Evolutionary conservation across 2,329 filamentous ascomycete genomes (phyloP).

Genomic region (Pseudogymnoascus sp.): DNA sequence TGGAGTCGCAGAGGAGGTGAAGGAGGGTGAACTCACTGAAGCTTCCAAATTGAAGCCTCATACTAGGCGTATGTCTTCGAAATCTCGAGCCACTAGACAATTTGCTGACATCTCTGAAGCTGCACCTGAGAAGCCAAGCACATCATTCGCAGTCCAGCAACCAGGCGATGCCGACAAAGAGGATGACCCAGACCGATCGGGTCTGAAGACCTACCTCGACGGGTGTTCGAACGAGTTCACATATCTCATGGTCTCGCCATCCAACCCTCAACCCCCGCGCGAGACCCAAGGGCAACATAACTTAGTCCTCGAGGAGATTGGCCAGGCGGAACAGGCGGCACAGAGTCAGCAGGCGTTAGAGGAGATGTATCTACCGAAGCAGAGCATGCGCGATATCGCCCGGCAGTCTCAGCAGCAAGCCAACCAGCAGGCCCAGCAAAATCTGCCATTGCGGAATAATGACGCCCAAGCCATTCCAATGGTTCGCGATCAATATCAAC

Average conservation of each 20-base stretch:
- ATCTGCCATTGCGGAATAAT: constrained; percentile 28
- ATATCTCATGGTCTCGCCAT: constrained; percentile 59
- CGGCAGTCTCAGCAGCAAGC: constrained; percentile 46
- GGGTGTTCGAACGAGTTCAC: constrained; percentile 58
- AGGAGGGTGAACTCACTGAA: neutral
- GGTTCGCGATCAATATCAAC: constrained; percentile 36
- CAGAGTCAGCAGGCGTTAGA: constrained; percentile 29
- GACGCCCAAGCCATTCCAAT: constrained; percentile 41
- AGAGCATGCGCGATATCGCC: constrained; percentile 19
- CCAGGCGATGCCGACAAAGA: constrained; percentile 31
- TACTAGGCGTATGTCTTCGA: neutral
- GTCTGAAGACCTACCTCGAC: constrained; percentile 53
- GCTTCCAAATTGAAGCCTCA: neutral
- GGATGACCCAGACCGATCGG: constrained; percentile 36
- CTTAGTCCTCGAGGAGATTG: neutral
- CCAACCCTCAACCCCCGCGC: constrained; percentile 56
- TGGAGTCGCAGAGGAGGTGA: constrained; percentile 34
- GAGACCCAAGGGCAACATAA: constrained; percentile 37
- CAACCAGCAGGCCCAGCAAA: constrained; percentile 35
- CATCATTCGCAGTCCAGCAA: constrained; percentile 35
- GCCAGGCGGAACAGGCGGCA: neutral
- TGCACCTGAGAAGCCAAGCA: constrained; percentile 21
- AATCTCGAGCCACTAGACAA: neutral
- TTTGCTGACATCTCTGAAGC: neutral
- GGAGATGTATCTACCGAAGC: constrained; percentile 22